phyloP scores from a whole-genome alignment of 441 rosid species.

The Cnidoscolus chayamansa region DNA sequence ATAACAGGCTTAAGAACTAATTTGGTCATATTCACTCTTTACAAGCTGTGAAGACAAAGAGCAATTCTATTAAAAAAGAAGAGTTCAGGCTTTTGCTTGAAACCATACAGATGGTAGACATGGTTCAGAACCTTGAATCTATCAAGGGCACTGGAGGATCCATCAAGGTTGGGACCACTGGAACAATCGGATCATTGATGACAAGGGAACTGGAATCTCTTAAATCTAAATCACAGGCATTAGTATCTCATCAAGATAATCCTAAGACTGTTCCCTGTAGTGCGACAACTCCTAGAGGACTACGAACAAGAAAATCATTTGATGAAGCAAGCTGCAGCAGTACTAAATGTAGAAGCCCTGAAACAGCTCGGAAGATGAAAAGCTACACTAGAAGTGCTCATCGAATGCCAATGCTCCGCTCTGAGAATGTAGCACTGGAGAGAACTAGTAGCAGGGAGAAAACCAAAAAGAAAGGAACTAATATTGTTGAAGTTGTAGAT shows the following conservation, averaged over 20 bases:
- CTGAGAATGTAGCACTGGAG: slow-evolving; percentile 48
- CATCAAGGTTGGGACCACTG: slow-evolving; percentile 73
- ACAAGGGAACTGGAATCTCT: slow-evolving; percentile 68
- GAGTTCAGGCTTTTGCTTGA: neutral
- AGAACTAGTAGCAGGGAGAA: slow-evolving; percentile 57
- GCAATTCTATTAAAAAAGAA: slow-evolving; percentile 7
- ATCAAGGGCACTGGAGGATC: slow-evolving; percentile 81
- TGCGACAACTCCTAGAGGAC: slow-evolving; percentile 52
- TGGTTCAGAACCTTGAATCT: slow-evolving; percentile 75
- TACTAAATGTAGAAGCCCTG: slow-evolving; percentile 25
- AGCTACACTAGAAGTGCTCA: slow-evolving; percentile 41
- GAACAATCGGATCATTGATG: slow-evolving; percentile 74
- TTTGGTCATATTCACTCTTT: neutral
- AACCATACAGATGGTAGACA: slow-evolving; percentile 22
- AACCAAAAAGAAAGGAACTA: slow-evolving; percentile 51
- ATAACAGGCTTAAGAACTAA: slow-evolving; percentile 20
- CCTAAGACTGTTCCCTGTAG: slow-evolving; percentile 45
- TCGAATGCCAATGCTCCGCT: slow-evolving; percentile 61
- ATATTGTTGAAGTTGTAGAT: slow-evolving; percentile 81
- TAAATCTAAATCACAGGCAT: slow-evolving; percentile 45
- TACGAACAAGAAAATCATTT: slow-evolving; percentile 49
- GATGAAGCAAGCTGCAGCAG: slow-evolving; percentile 54
- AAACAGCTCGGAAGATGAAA: slow-evolving; percentile 43
- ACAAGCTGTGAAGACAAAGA: slow-evolving; percentile 18
- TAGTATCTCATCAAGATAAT: slow-evolving; percentile 32